Percentiles rank a stretch among this genome's conserved stretches.
These are phyloP conservation scores for Pleurotus giganteus DNA, from an alignment of 768 basidiomycete species.

Conservation along the genomic window DNA sequence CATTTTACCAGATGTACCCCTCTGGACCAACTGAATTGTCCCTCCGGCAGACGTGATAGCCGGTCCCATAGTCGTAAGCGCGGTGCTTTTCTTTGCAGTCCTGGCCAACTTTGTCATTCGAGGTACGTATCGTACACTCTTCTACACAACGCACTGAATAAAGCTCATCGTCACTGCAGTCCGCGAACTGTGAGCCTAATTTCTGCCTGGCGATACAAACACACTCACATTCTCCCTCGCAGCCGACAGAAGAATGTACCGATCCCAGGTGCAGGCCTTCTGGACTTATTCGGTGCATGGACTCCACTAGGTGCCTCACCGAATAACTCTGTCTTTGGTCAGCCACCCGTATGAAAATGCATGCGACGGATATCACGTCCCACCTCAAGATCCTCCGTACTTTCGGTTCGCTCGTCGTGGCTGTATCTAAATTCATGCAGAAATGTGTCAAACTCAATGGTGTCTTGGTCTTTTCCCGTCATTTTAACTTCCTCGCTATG, in stretches of 20 bases:
- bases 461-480: no score
- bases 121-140: conserved; percentile 43
- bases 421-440: no score
- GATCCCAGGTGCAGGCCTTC: conserved; percentile 27
- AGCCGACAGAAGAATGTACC: conserved; percentile 33
- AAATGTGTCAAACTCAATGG: no score
- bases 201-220: neutral
- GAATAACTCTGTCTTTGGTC: neutral
- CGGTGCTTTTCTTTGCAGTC: conserved; percentile 82
- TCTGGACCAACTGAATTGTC: neutral
- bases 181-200: conserved; percentile 50
- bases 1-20: neutral
- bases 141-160: conserved; percentile 9
- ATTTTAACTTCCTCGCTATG: no score
- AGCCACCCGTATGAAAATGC: neutral
- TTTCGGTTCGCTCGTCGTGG: no score
- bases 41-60: conserved; percentile 61
- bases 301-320: neutral
- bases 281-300: conserved; percentile 6
- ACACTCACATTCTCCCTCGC: neutral
- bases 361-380: no score
- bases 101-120: conserved; percentile 86
- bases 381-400: no score
- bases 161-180: conserved; percentile 35
- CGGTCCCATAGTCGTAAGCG: conserved; percentile 83